Percentiles rank a stretch among this genome's conserved stretches.
Conservation (phyloP, 2,329 filamentous ascomycete species). For the Talaromyces amestolkiae region DNA sequence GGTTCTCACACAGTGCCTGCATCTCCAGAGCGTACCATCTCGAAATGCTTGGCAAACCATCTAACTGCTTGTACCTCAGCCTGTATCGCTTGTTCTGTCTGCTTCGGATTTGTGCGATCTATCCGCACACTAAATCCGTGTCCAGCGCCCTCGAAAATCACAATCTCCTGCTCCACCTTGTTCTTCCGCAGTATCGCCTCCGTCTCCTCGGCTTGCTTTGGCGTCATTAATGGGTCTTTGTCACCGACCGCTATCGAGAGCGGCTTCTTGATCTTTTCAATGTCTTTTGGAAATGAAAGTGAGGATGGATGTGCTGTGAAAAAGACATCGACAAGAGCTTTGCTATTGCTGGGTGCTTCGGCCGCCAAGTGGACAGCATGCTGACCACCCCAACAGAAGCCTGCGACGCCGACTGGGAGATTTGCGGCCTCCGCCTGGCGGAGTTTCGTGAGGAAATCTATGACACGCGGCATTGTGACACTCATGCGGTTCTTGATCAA, state of each 20-base stretch:
- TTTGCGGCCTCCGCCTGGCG: background rate
- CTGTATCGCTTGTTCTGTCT: conserved; percentile 26
- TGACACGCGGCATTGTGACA: background rate
- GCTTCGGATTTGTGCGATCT: conserved; percentile 25
- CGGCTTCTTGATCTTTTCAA: conserved; percentile 30
- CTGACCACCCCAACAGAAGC: background rate
- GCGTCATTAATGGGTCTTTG: background rate
- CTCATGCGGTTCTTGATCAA: background rate
- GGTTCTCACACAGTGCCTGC: background rate
- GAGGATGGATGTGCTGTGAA: conserved; percentile 56
- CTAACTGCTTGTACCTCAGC: conserved; percentile 29
- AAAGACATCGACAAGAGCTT: conserved; percentile 49
- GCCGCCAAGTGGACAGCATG: conserved; percentile 52
- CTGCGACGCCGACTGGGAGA: background rate
- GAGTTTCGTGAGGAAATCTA: background rate
- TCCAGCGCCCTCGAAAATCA: background rate
- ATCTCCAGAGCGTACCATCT: background rate
- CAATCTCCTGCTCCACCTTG: background rate
- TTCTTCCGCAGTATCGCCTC: background rate
- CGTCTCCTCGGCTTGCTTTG: background rate
- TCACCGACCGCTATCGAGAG: background rate
- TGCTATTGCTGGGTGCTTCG: conserved; percentile 26
- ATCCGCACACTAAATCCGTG: conserved; percentile 32
- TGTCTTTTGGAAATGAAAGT: conserved; percentile 49
- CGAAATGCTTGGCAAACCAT: conserved; percentile 18